Evolutionary conservation across 139 green algal genomes (phyloP).

Genomic region (Diplosphaera chodatii): DNA sequence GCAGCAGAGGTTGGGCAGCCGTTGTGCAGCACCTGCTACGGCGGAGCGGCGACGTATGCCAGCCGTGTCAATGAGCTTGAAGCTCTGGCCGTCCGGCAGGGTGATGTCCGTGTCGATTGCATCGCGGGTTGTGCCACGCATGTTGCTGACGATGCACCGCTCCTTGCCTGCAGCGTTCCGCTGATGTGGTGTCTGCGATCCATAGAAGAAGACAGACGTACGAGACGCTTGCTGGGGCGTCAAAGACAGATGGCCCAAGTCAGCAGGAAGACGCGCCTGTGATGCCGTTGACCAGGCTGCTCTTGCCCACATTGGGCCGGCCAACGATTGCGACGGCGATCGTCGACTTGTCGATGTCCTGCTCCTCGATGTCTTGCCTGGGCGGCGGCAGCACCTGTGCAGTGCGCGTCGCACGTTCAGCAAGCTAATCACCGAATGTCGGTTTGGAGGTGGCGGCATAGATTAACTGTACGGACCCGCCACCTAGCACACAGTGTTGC

Average conservation of each 20-base stretch:
- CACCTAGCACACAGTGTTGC: no score
- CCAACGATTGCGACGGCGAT: slow-evolving; percentile 85
- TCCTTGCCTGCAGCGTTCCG: slow-evolving; percentile 59
- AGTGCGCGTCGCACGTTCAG: no score
- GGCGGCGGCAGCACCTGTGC: slow-evolving; percentile 14
- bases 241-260: no score
- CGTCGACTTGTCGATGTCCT: slow-evolving; percentile 15
- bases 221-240: no score
- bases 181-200: no score
- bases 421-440: no score
- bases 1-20: no score
- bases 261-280: no score
- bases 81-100: slow-evolving; percentile 50
- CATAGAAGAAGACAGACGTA: no score
- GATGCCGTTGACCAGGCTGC: slow-evolving; percentile 80
- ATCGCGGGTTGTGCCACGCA: slow-evolving; percentile 92
- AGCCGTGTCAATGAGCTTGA: slow-evolving; percentile 93
- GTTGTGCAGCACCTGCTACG: slow-evolving; percentile 50
- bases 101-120: slow-evolving; percentile 83
- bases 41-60: slow-evolving; percentile 79
- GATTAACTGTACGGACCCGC: no score
- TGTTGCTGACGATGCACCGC: slow-evolving; percentile 86
- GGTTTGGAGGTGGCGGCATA: no score
- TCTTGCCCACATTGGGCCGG: slow-evolving; percentile 95
- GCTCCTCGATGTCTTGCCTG: slow-evolving; percentile 24